Base-by-base conservation (phyloP, 108 stramenopile species). In the Epipyxis sp. region DNA sequence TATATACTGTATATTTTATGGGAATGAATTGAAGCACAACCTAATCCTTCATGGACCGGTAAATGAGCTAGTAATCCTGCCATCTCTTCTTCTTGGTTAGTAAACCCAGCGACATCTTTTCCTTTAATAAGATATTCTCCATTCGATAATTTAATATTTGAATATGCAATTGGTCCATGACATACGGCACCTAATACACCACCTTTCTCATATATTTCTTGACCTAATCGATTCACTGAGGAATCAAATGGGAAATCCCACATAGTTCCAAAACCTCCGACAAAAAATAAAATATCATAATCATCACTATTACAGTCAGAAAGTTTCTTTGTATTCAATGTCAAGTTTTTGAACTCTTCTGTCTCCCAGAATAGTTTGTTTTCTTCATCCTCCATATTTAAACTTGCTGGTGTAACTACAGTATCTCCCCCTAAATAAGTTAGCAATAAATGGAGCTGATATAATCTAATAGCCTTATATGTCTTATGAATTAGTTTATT, bases 251-350 rank as follows among this genome's bases (percentile, higher is more conserved):
- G 78, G 69, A 82, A 81, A 46, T 84, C 83, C 27, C 77, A 82
- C 78, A 82, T 80, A 40, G 83, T 82, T 1, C 83, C 83, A 69
- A 79, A 78, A 20, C 83, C 83, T 30, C 83, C 83, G 39, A 78
- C 81, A 44, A 82, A 81, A 30, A 79, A 82, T 32, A 84, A 69
- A 20, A 78, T 77, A n/a, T 78, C 83, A 69, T 79, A 84, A 65
- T 79, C 54, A 39, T 35, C 69, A 1, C 57, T n/a, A 42, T 82
- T 50, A 25, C 72, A 77, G 35, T 77, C 61, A 37, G 79, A 29
- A 6, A 82, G 42, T 59, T 40, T 45, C 42, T 34, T 72, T 30
- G 83, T 82, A 44, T 78, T 69, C 78, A 50, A 32, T 1, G 72
- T 54, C 35, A 79, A 74, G 40, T 77, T 30, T 58, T 77, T 74